Conservation (phyloP, 495 filamentous ascomycete genomes). For the Lasiosphaeriaceae sp. region DNA sequence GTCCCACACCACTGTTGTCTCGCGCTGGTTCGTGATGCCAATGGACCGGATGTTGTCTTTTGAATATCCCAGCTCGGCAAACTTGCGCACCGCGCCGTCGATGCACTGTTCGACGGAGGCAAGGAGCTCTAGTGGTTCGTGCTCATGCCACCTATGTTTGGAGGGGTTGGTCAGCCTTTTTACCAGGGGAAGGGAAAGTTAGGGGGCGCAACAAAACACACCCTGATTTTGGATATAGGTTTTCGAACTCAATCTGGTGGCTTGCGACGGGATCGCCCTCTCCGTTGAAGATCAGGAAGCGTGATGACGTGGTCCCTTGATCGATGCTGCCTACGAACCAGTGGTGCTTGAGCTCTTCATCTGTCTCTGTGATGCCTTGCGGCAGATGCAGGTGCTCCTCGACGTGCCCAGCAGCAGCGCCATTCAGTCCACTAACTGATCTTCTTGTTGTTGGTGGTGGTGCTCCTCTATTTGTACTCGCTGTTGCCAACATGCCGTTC, state of each 20-base stretch:
- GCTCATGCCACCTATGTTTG: conserved; percentile 80
- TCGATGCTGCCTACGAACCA: conserved; percentile 67
- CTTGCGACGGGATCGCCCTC: conserved; percentile 74
- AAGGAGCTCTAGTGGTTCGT: conserved; percentile 79
- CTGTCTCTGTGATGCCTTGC: conserved; percentile 24
- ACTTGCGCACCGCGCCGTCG: conserved; percentile 70
- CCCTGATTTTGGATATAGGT: conserved; percentile 86
- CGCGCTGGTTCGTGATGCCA: conserved; percentile 92
- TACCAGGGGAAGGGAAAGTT: not conserved
- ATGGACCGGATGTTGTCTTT: conserved; percentile 74
- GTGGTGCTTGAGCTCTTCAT: conserved; percentile 23
- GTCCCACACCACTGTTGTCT: conserved; percentile 92
- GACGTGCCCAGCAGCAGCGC: conserved; percentile 8
- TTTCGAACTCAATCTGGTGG: conserved; percentile 89
- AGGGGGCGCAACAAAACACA: conserved; percentile 46
- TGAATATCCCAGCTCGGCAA: conserved; percentile 66
- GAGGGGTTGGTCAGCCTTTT: not conserved
- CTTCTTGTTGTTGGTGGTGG: not conserved
- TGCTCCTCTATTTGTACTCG: not conserved
- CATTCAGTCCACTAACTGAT: not conserved
- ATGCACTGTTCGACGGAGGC: conserved; percentile 80
- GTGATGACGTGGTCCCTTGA: conserved; percentile 88
- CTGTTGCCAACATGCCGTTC: not conserved
- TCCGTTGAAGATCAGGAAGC: conserved; percentile 88
- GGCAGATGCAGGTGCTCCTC: conserved; percentile 29